These are phyloP conservation scores for Brassica carinata DNA, from an alignment of 345 rosid species.

Conservation along the genomic window DNA sequence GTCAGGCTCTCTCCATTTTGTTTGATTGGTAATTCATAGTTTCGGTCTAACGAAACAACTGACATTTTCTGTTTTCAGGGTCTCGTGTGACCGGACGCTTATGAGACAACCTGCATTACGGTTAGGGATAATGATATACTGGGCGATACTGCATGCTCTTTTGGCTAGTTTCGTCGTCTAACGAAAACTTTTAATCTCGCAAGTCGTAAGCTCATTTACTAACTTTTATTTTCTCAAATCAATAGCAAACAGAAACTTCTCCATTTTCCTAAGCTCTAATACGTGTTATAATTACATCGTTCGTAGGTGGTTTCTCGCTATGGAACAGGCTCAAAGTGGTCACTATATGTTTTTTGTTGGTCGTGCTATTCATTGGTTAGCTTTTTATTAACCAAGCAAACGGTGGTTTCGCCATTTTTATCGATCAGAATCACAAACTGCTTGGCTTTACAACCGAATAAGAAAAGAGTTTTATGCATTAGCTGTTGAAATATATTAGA, in stretches of 20 bases:
- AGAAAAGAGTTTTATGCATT: slow-evolving; percentile 5
- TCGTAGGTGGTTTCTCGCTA: background rate
- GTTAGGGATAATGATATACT: slow-evolving; percentile 80
- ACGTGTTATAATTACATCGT: background rate
- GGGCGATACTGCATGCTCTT: slow-evolving; percentile 85
- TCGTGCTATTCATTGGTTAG: slow-evolving; percentile 28
- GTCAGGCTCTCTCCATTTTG: slow-evolving; percentile 41
- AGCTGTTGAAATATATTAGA: background rate
- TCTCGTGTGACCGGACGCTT: slow-evolving; percentile 90
- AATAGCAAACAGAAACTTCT: background rate
- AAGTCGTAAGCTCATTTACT: slow-evolving; percentile 16
- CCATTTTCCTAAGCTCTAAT: background rate
- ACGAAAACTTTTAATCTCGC: slow-evolving; percentile 28
- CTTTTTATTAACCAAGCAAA: slow-evolving; percentile 33
- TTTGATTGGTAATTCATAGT: background rate
- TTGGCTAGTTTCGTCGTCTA: slow-evolving; percentile 71
- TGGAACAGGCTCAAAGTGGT: background rate
- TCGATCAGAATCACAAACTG: slow-evolving; percentile 32
- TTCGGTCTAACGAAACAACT: background rate
- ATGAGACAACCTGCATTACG: slow-evolving; percentile 91
- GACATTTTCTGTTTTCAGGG: slow-evolving; percentile 48
- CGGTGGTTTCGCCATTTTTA: slow-evolving; percentile 34
- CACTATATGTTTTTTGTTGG: background rate
- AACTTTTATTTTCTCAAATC: background rate
- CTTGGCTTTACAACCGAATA: slow-evolving; percentile 27